Percentiles rank a stretch among this genome's conserved stretches.
These are phyloP conservation scores for Ruellia speciosa DNA, from an alignment of 305 asterid species.

Conservation along the genomic window DNA sequence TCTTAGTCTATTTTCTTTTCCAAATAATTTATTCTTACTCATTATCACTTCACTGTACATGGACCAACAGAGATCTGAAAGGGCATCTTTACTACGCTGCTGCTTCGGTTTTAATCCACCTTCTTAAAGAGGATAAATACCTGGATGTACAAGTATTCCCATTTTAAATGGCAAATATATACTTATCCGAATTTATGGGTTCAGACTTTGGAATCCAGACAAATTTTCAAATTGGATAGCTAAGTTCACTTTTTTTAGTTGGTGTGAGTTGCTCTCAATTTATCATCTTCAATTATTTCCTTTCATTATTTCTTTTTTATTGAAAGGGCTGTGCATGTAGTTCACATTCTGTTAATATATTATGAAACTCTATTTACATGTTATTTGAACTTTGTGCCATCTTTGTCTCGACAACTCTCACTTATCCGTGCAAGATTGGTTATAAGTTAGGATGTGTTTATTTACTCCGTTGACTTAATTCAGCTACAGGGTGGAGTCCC, in stretches of 20 bases:
- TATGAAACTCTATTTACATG: background rate
- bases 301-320: too few species aligned
- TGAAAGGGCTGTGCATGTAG: too few species aligned
- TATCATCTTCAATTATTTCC: too few species aligned
- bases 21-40: too few species aligned
- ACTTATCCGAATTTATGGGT: background rate
- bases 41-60: background rate
- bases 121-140: background rate
- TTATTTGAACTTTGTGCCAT: background rate
- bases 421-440: too few species aligned
- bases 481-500: conserved; percentile 56
- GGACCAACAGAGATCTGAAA: background rate
- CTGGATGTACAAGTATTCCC: background rate
- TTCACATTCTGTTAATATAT: too few species aligned
- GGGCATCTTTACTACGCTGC: background rate
- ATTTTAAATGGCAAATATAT: background rate
- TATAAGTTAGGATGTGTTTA: background rate
- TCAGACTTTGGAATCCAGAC: background rate
- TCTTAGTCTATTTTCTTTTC: too few species aligned
- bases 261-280: background rate
- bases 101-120: background rate
- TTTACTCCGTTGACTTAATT: conserved; percentile 30
- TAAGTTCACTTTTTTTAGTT: background rate
- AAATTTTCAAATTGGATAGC: background rate
- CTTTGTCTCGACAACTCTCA: too few species aligned